Evolutionary conservation across 371 early-diverging fungal genomes (phyloP).

Genomic region (Mortierella sp.): DNA sequence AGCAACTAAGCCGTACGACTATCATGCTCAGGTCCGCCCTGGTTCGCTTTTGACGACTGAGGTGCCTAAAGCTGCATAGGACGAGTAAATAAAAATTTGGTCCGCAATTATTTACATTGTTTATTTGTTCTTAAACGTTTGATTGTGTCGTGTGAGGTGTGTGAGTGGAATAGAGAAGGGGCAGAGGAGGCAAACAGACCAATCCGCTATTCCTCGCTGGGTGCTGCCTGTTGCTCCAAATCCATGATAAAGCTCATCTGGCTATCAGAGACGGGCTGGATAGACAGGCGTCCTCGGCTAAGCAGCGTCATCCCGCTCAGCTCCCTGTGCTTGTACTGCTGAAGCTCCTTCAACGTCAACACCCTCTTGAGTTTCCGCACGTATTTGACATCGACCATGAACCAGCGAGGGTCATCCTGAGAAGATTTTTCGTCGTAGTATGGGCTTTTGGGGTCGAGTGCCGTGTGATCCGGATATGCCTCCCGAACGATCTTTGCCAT

Average conservation of each 20-base stretch:
- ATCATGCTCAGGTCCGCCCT: conserved; percentile 66
- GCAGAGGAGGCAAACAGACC: not conserved
- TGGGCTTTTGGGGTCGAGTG: conserved; percentile 72
- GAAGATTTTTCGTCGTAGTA: conserved; percentile 76
- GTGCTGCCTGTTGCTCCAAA: conserved; percentile 35
- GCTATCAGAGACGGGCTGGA: conserved; percentile 70
- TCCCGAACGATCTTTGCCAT: conserved; percentile 63
- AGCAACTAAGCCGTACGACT: conserved; percentile 59
- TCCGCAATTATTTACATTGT: not conserved
- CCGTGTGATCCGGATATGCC: conserved; percentile 75
- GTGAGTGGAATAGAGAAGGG: not conserved
- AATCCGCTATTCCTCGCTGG: not conserved
- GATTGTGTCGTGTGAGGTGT: not conserved
- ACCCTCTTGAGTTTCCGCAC: conserved; percentile 66
- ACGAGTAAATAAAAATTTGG: not conserved
- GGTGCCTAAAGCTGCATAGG: conserved; percentile 22
- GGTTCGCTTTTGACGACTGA: conserved; percentile 8
- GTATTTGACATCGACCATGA: conserved; percentile 80
- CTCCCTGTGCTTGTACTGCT: conserved; percentile 58
- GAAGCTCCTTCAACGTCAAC: conserved; percentile 71
- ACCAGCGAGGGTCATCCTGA: conserved; percentile 74
- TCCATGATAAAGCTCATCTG: conserved; percentile 72
- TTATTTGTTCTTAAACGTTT: not conserved
- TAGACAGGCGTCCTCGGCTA: conserved; percentile 74
- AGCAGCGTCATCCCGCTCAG: conserved; percentile 73